Evolutionary conservation across 495 filamentous ascomycete genomes (phyloP).

Genomic region (Penicillium silybi): DNA sequence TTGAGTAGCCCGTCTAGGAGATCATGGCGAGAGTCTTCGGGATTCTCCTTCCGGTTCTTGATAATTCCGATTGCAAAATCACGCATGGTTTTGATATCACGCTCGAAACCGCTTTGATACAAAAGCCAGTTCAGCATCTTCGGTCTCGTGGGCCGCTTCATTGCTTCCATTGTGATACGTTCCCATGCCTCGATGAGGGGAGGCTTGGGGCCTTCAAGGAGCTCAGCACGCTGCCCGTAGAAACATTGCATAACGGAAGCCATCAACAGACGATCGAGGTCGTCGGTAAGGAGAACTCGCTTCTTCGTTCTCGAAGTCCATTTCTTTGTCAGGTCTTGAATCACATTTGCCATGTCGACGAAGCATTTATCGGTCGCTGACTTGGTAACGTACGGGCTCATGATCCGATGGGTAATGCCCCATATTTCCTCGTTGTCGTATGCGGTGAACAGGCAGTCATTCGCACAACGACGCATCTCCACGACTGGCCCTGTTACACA

Average conservation of each 20-base stretch:
- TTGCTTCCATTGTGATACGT: conserved; percentile 37
- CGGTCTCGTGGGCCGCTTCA: conserved; percentile 38
- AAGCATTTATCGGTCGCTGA: conserved; percentile 16
- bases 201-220: conserved; percentile 23
- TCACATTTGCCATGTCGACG: conserved; percentile 26
- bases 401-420: conserved; percentile 47
- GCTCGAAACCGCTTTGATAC: conserved; percentile 43
- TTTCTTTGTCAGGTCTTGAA: conserved; percentile 21
- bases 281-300: conserved; percentile 37
- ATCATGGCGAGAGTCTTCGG: conserved; percentile 49
- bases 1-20: conserved; percentile 65
- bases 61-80: conserved; percentile 55
- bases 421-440: conserved; percentile 59
- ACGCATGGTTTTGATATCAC: conserved; percentile 53
- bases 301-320: conserved; percentile 21
- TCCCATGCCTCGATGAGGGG: conserved; percentile 33
- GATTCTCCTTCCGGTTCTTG: conserved; percentile 48
- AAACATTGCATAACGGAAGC: conserved; percentile 63
- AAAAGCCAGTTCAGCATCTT: conserved; percentile 32
- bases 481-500: conserved; percentile 52
- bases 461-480: conserved; percentile 59
- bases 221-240: conserved; percentile 33
- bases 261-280: conserved; percentile 66
- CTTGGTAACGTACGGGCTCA: conserved; percentile 20
- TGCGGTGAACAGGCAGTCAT: conserved; percentile 74